A percentile compares a stretch with the other conserved stretches of the same genome.
Conservation (phyloP, 495 filamentous ascomycete species). For the Thozetella sp. region DNA sequence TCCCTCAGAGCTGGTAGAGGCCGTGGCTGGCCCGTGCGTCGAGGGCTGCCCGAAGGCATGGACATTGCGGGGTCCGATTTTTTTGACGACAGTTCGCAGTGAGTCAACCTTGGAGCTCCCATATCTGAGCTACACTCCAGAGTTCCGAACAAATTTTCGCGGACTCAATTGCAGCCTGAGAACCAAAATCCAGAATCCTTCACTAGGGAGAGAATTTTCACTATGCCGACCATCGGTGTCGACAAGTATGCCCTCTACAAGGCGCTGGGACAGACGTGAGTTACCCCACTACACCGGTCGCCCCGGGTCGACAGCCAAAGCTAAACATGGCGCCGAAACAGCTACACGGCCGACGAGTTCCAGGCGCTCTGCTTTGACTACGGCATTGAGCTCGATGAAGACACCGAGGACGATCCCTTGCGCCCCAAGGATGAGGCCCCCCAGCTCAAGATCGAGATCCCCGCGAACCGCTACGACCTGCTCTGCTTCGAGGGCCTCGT, state of each 20-base stretch:
- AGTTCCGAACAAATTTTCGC: neutral
- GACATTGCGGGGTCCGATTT: neutral
- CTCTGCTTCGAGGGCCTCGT: slow-evolving; percentile 98
- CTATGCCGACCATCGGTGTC: slow-evolving; percentile 92
- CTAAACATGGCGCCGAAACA: slow-evolving; percentile 26
- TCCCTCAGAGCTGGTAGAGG: no score
- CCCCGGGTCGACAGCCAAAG: slow-evolving; percentile 8
- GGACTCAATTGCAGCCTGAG: neutral
- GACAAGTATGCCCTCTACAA: slow-evolving; percentile 95
- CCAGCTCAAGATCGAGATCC: slow-evolving; percentile 97
- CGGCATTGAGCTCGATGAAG: slow-evolving; percentile 96
- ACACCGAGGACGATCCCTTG: slow-evolving; percentile 68
- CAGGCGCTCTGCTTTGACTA: slow-evolving; percentile 99
- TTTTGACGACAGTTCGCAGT: neutral
- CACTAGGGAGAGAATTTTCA: slow-evolving; percentile 13
- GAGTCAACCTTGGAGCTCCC: neutral
- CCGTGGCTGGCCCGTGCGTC: neutral
- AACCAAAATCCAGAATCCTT: neutral
- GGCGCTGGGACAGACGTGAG: slow-evolving; percentile 85
- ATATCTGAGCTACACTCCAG: neutral
- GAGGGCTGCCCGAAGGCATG: neutral
- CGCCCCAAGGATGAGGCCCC: slow-evolving; percentile 83
- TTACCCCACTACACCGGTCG: slow-evolving; percentile 24
- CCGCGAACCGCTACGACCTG: slow-evolving; percentile 98
- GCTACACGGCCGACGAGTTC: slow-evolving; percentile 91